phyloP scores from a whole-genome alignment of 768 basidiomycete genomes.

The Lactifluus pinguis region DNA sequence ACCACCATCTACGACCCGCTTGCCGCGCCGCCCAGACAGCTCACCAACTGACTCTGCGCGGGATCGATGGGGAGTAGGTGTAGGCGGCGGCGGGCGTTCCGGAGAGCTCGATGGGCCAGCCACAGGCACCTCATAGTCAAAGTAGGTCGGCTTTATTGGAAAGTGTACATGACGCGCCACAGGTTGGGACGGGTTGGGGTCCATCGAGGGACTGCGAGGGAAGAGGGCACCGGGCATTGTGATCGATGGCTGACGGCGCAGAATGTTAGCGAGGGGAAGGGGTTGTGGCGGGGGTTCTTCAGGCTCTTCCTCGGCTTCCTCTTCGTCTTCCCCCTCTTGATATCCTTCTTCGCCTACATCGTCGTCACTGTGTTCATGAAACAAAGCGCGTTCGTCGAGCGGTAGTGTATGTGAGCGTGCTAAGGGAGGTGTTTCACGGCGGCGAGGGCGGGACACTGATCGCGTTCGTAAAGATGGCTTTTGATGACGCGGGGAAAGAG shows the following conservation, averaged over 20 bases:
- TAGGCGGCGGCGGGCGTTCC: background rate
- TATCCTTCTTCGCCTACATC: constrained; percentile 17
- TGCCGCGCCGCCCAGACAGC: background rate
- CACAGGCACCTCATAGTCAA: constrained; percentile 5
- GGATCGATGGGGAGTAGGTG: background rate
- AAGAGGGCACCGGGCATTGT: constrained; percentile 79
- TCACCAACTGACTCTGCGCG: constrained; percentile 3
- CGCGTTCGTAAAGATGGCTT: background rate
- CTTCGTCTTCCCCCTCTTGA: constrained; percentile 7
- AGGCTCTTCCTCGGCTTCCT: background rate
- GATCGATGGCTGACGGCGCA: constrained; percentile 36
- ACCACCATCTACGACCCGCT: background rate
- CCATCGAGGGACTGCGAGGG: constrained; percentile 53
- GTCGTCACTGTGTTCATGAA: background rate
- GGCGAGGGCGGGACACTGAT: background rate
- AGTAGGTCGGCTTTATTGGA: constrained; percentile 12
- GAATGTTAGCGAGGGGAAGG: constrained; percentile 28
- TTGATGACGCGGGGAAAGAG: background rate
- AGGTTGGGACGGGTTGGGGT: constrained; percentile 32
- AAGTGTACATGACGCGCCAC: constrained; percentile 36
- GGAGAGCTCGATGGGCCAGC: constrained; percentile 4
- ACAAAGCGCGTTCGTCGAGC: background rate
- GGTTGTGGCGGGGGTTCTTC: constrained; percentile 19
- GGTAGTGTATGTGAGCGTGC: background rate
- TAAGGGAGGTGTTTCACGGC: background rate